Conservation (phyloP, 2,329 filamentous ascomycete species). For the Talaromyces islandicus region DNA sequence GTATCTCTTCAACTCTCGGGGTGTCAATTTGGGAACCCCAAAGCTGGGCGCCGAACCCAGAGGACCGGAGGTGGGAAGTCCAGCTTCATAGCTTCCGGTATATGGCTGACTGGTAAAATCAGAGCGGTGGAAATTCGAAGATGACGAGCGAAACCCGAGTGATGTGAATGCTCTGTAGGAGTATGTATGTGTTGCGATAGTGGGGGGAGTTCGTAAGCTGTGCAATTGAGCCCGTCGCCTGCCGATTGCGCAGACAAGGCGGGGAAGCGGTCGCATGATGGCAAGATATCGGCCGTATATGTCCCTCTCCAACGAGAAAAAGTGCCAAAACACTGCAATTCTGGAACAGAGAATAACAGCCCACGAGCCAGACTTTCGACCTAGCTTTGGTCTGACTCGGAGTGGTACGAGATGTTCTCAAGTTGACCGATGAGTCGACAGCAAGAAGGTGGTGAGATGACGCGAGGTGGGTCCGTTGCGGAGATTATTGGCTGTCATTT, state of each 20-base stretch:
- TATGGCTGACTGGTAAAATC: constrained; percentile 60
- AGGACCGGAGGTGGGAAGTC: constrained; percentile 57
- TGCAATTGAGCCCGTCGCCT: constrained; percentile 10
- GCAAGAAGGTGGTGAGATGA: not conserved
- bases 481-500: not conserved
- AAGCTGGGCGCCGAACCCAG: constrained; percentile 53
- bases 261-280: constrained; percentile 29
- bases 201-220: constrained; percentile 18
- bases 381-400: not conserved
- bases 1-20: constrained; percentile 71
- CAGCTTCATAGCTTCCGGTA: constrained; percentile 58
- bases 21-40: constrained; percentile 55
- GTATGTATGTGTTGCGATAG: constrained; percentile 11
- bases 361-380: not conserved
- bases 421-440: not conserved
- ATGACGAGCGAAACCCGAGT: constrained; percentile 24
- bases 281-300: constrained; percentile 2
- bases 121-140: constrained; percentile 51
- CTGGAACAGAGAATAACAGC: not conserved
- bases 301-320: not conserved
- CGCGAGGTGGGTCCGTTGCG: not conserved
- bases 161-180: constrained; percentile 4
- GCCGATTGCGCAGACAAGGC: constrained; percentile 15
- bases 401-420: not conserved
- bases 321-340: not conserved